These are phyloP conservation scores for Phytophthora pistaciae DNA, from an alignment of 352 stramenopile genomes.

Conservation along the genomic window DNA sequence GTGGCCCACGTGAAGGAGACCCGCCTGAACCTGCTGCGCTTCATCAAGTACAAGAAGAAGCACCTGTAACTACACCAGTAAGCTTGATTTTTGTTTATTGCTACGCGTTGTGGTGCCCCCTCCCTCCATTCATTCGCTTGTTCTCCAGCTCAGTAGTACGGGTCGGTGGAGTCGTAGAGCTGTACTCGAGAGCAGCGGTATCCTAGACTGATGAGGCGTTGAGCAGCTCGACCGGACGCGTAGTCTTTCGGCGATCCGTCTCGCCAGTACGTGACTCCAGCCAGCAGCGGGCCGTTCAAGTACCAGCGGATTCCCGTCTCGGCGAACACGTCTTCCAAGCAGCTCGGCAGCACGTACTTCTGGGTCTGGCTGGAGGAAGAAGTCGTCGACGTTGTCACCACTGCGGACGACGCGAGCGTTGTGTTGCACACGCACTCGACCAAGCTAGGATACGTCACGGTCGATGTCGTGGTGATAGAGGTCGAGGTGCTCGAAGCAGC, in stretches of 20 bases:
- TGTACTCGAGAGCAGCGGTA: conserved; percentile 74
- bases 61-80: conserved; percentile 61
- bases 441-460: conserved; percentile 64
- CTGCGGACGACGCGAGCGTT: conserved; percentile 62
- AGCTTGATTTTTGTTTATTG: conserved; percentile 31
- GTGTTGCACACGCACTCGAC: conserved; percentile 82
- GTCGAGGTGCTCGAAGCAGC: conserved; percentile 22
- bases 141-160: conserved; percentile 40
- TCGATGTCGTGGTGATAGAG: conserved; percentile 26
- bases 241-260: conserved; percentile 44
- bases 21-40: conserved; percentile 86
- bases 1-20: conserved; percentile 89
- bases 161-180: conserved; percentile 74
- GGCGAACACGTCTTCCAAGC: conserved; percentile 85
- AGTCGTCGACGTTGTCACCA: conserved; percentile 57
- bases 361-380: conserved; percentile 47
- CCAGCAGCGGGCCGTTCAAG: conserved; percentile 67
- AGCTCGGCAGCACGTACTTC: conserved; percentile 67
- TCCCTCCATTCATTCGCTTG: conserved; percentile 3
- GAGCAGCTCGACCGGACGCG: conserved; percentile 58
- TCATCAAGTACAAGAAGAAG: conserved; percentile 95
- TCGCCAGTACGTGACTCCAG: conserved; percentile 73
- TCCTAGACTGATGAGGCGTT: conserved; percentile 72
- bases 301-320: conserved; percentile 86
- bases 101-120: conserved; percentile 1